Evolutionary conservation across 116 monocot genomes (phyloP), one percentile per base, ranked within the genome.

Genomic region (Zostera marina): DNA sequence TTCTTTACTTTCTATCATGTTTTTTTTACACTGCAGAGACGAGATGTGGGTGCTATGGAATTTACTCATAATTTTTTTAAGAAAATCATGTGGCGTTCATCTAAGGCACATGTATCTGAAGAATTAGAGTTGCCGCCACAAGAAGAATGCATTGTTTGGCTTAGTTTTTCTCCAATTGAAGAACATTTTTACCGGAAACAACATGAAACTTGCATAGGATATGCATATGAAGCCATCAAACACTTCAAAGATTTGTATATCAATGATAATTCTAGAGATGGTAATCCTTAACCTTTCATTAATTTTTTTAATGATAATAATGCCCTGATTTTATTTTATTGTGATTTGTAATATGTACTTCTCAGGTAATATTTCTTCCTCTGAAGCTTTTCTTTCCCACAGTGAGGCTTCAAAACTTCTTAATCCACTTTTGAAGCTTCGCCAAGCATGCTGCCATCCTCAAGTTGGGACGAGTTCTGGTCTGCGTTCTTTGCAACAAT

Each of bases 361-460:
- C 73, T 14, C 73, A 91, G 91, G 68, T 74, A 56, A 32, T 22
- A 46, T 62, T 74, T 63, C 49, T 61, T 56, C 72, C 12, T 67
- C 60, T 21, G 59, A 78, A 74, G 48, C 39, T 66, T 67, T 72
- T 75, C 79, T 86, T 68, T 78, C 90, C 45, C 80, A 70, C 63
- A 63, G 53, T 56, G 83, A 89, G 60, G 77, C 80, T 60, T 68
- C 77, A 57, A 90, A 68, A 72, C 74, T 98, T 68, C 72, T 98
- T 24, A 63, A 58, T 49, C 77, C 89, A 70, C 74, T 98, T 12
- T 63, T 98, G 44, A 98, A 90, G 75, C 85, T 98, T 80, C 89
- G 96, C 22, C 96, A 98, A 59, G 96, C 96, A 47, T 98, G 96
- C 63, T 98, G 96, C 55, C 96, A 98, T 74, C 96, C 96, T 68